Evolutionary conservation across 306 rosid species (phyloP).

Genomic region (Luffa aegyptiaca): DNA sequence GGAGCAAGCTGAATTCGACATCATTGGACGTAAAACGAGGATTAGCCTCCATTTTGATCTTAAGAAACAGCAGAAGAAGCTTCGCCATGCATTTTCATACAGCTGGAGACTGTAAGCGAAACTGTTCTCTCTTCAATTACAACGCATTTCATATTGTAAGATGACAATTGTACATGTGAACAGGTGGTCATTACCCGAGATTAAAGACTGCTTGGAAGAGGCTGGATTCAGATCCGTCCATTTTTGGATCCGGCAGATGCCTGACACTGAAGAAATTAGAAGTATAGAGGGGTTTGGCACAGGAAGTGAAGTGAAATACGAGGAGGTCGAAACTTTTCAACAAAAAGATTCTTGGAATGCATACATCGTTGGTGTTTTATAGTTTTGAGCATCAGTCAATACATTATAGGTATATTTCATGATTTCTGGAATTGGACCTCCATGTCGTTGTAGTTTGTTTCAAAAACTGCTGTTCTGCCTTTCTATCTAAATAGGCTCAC

Average conservation of each 20-base stretch:
- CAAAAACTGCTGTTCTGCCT: neutral
- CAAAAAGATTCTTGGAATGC: constrained; percentile 93
- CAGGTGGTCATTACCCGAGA: constrained; percentile 97
- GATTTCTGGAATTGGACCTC: neutral
- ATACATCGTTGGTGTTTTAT: constrained; percentile 69
- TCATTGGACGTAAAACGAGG: constrained; percentile 75
- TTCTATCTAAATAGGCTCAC: neutral
- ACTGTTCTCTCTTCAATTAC: constrained; percentile 2
- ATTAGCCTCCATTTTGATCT: constrained; percentile 81
- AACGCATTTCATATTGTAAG: neutral
- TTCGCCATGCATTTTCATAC: constrained; percentile 80
- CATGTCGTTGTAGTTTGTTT: neutral
- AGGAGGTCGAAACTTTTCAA: constrained; percentile 60
- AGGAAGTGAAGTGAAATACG: constrained; percentile 59
- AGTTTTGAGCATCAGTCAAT: constrained; percentile 14
- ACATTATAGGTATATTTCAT: neutral
- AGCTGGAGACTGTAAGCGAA: constrained; percentile 84
- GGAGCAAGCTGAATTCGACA: constrained; percentile 94
- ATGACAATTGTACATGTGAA: constrained; percentile 6
- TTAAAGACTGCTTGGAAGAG: constrained; percentile 80
- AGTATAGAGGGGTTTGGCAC: constrained; percentile 57
- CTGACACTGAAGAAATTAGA: constrained; percentile 40
- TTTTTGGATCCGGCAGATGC: constrained; percentile 81
- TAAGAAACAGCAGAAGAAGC: constrained; percentile 59
- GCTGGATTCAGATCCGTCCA: constrained; percentile 76